These are phyloP conservation scores for Phytophthora gonapodyides DNA, from an alignment of 352 stramenopile species.

Conservation along the genomic window DNA sequence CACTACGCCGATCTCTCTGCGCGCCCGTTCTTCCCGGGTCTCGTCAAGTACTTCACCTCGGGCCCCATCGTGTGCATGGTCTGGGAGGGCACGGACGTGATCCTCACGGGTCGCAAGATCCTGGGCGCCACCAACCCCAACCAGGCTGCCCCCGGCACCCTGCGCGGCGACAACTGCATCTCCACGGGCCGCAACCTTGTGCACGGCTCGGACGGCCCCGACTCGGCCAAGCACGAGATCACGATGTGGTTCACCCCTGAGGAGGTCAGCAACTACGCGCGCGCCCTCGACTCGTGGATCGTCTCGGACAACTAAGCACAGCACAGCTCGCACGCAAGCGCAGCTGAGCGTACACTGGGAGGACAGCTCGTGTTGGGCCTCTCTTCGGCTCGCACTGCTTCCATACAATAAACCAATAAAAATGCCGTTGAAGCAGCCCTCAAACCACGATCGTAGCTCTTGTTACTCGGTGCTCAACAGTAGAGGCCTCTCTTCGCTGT, in stretches of 20 bases:
- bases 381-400: conserved; percentile 14
- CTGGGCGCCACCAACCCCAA: conserved; percentile 95
- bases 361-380: not conserved
- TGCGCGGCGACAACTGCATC: conserved; percentile 95
- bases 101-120: conserved; percentile 95
- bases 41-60: conserved; percentile 92
- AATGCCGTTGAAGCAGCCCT: conserved; percentile 24
- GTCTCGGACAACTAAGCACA: conserved; percentile 88
- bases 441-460: not conserved
- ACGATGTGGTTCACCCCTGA: conserved; percentile 93
- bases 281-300: conserved; percentile 87
- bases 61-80: conserved; percentile 97
- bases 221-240: conserved; percentile 94
- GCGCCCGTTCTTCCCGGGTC: conserved; percentile 92
- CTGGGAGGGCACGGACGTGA: conserved; percentile 94
- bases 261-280: conserved; percentile 92
- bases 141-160: conserved; percentile 91
- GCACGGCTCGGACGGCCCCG: conserved; percentile 92
- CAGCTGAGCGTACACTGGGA: not conserved
- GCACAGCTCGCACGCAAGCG: not conserved
- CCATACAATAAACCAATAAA: conserved; percentile 38
- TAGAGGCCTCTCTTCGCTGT: conserved; percentile 35
- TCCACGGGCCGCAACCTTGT: conserved; percentile 92
- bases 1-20: conserved; percentile 95
- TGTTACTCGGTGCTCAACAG: conserved; percentile 19